phyloP scores from a whole-genome alignment of 2,329 filamentous ascomycete genomes.

The Sclerotinia trifoliorum region DNA sequence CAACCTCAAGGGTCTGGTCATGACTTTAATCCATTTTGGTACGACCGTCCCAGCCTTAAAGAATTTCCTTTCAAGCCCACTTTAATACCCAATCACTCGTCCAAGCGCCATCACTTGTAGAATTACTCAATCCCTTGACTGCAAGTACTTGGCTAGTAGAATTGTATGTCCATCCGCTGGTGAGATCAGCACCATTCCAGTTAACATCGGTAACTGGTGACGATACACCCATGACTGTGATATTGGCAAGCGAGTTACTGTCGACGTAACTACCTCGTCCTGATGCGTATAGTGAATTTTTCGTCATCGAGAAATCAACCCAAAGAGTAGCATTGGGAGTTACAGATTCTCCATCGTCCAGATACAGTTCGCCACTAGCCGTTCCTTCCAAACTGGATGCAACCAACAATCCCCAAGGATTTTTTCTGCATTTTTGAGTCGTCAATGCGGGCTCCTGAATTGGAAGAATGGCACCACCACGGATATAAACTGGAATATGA shows the following conservation, averaged over 20 bases:
- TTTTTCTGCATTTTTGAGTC: constrained; percentile 60
- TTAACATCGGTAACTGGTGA: constrained; percentile 46
- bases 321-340: constrained; percentile 53
- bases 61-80: constrained; percentile 44
- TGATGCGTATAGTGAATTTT: constrained; percentile 48
- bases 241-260: constrained; percentile 56
- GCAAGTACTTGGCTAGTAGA: constrained; percentile 48
- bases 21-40: neutral
- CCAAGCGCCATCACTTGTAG: constrained; percentile 58
- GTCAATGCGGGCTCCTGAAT: constrained; percentile 68
- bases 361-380: constrained; percentile 63
- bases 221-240: constrained; percentile 61
- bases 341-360: constrained; percentile 73
- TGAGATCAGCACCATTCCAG: constrained; percentile 51
- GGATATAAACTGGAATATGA: constrained; percentile 70
- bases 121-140: constrained; percentile 49
- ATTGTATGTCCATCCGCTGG: constrained; percentile 50
- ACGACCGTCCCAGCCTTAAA: neutral
- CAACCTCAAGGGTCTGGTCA: neutral
- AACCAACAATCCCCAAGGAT: constrained; percentile 65
- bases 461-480: constrained; percentile 66
- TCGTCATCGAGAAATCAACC: constrained; percentile 50
- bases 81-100: constrained; percentile 54
- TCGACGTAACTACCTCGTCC: constrained; percentile 55
- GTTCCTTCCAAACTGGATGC: constrained; percentile 55